Evolutionary conservation across 805 yeast species (phyloP), one percentile per base, ranked within the genome.

Genomic region (Lachancea quebecensis): DNA sequence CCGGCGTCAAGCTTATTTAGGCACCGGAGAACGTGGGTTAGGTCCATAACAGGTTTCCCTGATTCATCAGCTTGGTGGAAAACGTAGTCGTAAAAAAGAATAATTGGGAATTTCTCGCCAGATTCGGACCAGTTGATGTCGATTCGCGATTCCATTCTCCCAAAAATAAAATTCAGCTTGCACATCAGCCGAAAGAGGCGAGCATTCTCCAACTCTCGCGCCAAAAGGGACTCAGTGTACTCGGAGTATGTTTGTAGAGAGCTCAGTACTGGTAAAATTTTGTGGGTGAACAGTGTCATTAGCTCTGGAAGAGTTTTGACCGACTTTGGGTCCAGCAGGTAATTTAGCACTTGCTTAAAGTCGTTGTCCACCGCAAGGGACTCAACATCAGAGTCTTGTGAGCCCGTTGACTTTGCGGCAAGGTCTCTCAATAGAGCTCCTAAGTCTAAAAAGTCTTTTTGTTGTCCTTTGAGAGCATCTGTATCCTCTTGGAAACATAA

Each of bases 1-100:
- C 97, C 98, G 5, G 91, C 95, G 60, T 93, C 99, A 52, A 93
- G 70, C 65, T 91, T 93, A 66, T 91, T 91, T 57, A 93, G 69
- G 55, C 84, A 78, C 41, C 78, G 71, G 49, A 93, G 68, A 5
- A 89, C 90, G 61, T 88, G 88, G 0, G 89, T 81, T 54, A 93
- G 70, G 64, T 93, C 96, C 46, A 88, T 68, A 1, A 81, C 77
- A 2, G 95, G 89, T 55, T 75, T 74, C 11, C 96, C 96, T 18
- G 65, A 64, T 42, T 83, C 90, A 61, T 87, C 89, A 33, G 73
- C 75, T 60, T 87, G 95, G 57, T 85, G 93, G 67, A 90, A 93
- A 2, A 89, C 82, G 58, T 79, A 86, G 62, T 90, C 95, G 44
- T 82, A 75, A 64, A 93, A 91, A 44, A 91, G 66, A 54, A 78